These are phyloP conservation scores for Purpureocillium takamizusanense DNA, from an alignment of 2,329 filamentous ascomycete species.

Conservation along the genomic window DNA sequence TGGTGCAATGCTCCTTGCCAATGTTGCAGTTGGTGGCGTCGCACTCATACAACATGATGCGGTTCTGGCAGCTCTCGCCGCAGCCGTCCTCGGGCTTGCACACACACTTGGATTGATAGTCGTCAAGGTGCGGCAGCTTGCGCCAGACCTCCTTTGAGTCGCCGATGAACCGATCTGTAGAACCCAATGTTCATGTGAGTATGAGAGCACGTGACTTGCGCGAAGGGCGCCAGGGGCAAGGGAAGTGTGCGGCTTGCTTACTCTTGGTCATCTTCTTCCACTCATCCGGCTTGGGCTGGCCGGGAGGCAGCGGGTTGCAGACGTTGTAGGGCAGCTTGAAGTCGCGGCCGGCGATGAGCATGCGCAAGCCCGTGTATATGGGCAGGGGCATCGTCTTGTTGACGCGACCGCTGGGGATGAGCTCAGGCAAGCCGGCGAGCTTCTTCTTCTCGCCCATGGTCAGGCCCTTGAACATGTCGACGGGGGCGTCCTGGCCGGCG, in stretches of 20 bases:
- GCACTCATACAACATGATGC: constrained; percentile 96
- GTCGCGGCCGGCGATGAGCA: constrained; percentile 63
- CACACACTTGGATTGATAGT: constrained; percentile 69
- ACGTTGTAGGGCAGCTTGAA: constrained; percentile 87
- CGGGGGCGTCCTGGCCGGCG: constrained; percentile 61
- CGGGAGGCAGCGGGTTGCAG: constrained; percentile 76
- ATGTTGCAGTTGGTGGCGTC: constrained; percentile 82
- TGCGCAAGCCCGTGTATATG: constrained; percentile 66
- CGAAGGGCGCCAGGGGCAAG: neutral
- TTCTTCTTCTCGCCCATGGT: constrained; percentile 41
- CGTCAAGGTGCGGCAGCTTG: constrained; percentile 63
- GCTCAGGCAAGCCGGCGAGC: constrained; percentile 36
- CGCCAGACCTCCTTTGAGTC: constrained; percentile 76
- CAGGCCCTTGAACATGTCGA: constrained; percentile 38
- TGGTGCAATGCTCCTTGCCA: constrained; percentile 65
- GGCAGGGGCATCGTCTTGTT: constrained; percentile 62
- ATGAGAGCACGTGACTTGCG: neutral
- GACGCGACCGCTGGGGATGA: constrained; percentile 33
- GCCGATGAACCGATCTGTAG: constrained; percentile 76
- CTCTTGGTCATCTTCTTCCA: constrained; percentile 90
- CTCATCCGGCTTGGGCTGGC: constrained; percentile 84
- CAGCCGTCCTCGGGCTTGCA: constrained; percentile 74
- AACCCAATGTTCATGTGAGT: constrained; percentile 17
- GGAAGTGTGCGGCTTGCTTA: constrained; percentile 33
- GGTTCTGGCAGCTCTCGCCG: constrained; percentile 83